Conservation (phyloP, 345 rosid species). For the Brassica carinata region DNA sequence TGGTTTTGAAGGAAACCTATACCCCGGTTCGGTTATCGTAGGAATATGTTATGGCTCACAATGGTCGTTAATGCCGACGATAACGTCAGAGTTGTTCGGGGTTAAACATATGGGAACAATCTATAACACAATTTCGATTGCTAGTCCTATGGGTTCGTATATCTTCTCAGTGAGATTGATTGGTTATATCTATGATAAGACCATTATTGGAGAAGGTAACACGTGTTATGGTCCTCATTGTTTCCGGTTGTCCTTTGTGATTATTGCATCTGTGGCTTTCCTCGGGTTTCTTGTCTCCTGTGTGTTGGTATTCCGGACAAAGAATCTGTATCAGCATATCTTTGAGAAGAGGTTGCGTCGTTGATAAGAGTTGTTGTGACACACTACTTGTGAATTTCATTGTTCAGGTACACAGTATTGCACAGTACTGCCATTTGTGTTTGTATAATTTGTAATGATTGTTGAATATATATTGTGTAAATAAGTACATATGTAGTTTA, state of each 20-base stretch:
- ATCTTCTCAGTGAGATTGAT: constrained; percentile 76
- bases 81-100: constrained; percentile 75
- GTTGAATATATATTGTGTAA: neutral
- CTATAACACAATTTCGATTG: constrained; percentile 68
- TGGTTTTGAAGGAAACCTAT: constrained; percentile 61
- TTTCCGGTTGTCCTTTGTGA: constrained; percentile 66
- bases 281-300: constrained; percentile 59
- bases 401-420: neutral
- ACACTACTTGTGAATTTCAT: neutral
- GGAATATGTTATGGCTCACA: constrained; percentile 79
- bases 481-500: neutral
- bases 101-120: constrained; percentile 84
- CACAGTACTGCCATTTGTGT: neutral
- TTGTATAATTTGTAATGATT: neutral
- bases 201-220: constrained; percentile 44
- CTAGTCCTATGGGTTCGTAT: constrained; percentile 83
- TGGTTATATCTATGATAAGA: constrained; percentile 69
- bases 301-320: constrained; percentile 58
- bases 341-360: constrained; percentile 48
- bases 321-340: constrained; percentile 53
- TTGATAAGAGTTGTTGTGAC: neutral
- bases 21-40: constrained; percentile 61
- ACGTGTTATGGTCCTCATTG: constrained; percentile 68
- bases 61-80: constrained; percentile 83
- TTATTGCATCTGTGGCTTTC: constrained; percentile 65